Percentiles rank a stretch among this genome's conserved stretches.
Evolutionary conservation across 2,329 filamentous ascomycete genomes (phyloP).

Genomic region (Stemphylium lycopersici): DNA sequence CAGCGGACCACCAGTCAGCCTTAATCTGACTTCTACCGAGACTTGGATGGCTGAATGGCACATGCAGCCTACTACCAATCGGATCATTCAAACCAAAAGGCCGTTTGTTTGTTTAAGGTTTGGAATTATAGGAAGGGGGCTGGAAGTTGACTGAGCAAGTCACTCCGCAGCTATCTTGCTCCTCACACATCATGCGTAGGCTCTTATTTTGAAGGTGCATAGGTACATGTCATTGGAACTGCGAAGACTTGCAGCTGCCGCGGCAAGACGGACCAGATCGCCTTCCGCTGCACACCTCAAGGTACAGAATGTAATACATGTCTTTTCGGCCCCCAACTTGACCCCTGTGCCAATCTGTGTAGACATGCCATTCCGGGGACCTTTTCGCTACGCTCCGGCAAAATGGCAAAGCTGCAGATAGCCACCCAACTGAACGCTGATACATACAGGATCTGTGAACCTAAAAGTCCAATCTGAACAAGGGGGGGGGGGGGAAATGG

Average conservation of each 20-base stretch:
- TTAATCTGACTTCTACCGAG: conserved; percentile 3
- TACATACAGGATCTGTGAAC: conserved; percentile 10
- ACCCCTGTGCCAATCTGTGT: neutral
- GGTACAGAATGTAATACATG: neutral
- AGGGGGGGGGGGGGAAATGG: conserved; percentile 8
- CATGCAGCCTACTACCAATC: neutral
- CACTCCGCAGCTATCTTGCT: neutral
- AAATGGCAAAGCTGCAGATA: conserved; percentile 6
- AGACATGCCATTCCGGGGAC: neutral
- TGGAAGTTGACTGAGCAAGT: neutral
- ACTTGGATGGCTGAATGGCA: neutral
- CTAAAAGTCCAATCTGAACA: neutral
- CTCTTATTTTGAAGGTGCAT: neutral
- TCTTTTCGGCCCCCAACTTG: neutral
- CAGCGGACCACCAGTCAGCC: neutral
- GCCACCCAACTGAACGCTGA: conserved; percentile 17
- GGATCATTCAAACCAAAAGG: neutral
- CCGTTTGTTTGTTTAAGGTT: neutral
- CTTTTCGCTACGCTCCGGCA: conserved; percentile 5
- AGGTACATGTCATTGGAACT: neutral
- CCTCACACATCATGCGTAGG: neutral
- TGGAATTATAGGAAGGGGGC: neutral
- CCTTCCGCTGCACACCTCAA: neutral
- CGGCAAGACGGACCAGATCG: neutral
- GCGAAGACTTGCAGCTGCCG: neutral